A percentile compares a stretch with the other conserved stretches of the same genome.
These are phyloP conservation scores for Aspergillus sp. DNA, from an alignment of 2,329 filamentous ascomycete genomes.

Conservation along the genomic window DNA sequence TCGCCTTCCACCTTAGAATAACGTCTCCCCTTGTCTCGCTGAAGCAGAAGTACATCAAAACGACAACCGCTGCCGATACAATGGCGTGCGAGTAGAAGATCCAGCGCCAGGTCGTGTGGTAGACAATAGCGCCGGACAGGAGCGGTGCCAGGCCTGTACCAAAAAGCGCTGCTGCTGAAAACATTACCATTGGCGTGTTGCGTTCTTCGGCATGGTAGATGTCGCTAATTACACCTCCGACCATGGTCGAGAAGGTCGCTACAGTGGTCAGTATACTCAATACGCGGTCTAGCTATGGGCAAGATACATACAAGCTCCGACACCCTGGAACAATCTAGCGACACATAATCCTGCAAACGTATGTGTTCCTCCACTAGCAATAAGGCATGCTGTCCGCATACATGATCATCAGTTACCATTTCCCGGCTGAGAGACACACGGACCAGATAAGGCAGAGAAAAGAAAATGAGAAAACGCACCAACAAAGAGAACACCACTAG, in stretches of 20 bases:
- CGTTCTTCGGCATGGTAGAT: constrained; percentile 71
- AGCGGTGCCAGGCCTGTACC: constrained; percentile 77
- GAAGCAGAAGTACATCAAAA: constrained; percentile 63
- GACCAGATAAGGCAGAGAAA: background rate
- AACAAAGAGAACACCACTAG: constrained; percentile 65
- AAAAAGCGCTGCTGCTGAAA: constrained; percentile 68
- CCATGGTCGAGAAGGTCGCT: constrained; percentile 72
- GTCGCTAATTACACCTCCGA: constrained; percentile 86
- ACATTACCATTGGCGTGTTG: constrained; percentile 85
- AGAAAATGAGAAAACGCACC: constrained; percentile 17
- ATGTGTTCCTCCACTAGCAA: constrained; percentile 64
- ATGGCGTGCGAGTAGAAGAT: constrained; percentile 83
- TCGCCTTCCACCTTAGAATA: constrained; percentile 68
- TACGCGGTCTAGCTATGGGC: constrained; percentile 1
- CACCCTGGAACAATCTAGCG: constrained; percentile 67
- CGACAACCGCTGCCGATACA: constrained; percentile 55
- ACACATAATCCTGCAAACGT: constrained; percentile 67
- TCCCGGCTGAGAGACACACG: background rate
- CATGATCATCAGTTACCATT: constrained; percentile 5
- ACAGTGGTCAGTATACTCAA: constrained; percentile 1
- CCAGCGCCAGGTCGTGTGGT: constrained; percentile 70
- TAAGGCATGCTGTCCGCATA: constrained; percentile 48
- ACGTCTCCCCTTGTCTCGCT: constrained; percentile 78
- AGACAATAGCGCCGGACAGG: constrained; percentile 61
- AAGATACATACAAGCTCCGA: constrained; percentile 58